Evolutionary conservation across 2,329 filamentous ascomycete species (phyloP), one percentile per base, ranked within the genome.

Genomic region (Pseudophaeomoniella oleicola): DNA sequence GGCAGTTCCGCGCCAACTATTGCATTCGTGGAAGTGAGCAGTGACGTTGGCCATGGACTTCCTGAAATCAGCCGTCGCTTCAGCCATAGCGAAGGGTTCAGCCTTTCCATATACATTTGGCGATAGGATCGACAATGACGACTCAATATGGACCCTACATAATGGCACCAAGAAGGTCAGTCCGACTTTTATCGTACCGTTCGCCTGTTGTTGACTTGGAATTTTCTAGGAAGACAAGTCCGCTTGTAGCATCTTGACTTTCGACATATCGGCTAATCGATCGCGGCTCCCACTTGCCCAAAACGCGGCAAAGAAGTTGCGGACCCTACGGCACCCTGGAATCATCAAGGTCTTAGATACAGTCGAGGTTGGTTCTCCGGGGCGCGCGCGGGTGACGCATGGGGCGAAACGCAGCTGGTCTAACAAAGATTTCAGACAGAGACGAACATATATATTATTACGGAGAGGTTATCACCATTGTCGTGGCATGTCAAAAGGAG

Each of bases 41-140:
- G n/a, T n/a, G n/a, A n/a, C n/a, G n/a, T n/a, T n/a, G n/a, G 41
- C 47, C 47, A 98, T 98, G 90, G 87, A 98, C 58, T 96, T 96
- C 54, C 73, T 98, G 54, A 96, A 96, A 63, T 96, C 87, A 42
- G 90, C 90, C 36, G 86, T 96, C 55, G 88, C 87, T 32, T 96
- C 90, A 42, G 88, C 87, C 48, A 96, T 98, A 51, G 84, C 90
- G 32, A 90, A 94, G 58, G 87, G 88, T 2, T 86, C 87, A 37
- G 79, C 87, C 4, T 93, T 94, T 54, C 86, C 86, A 3, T 96
- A 94, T 56, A 79, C 73, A 34, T 90, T 96, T 54, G 88, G 87
- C 50, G 90, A 98, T 59, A 76, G 81, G 56, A 81, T 96, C 41
- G 88, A 96, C 55, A 69, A 90, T 37, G 84, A 92, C 56, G 78